phyloP scores from a whole-genome alignment of 352 stramenopile genomes.

The Phytophthora fragariaefolia region DNA sequence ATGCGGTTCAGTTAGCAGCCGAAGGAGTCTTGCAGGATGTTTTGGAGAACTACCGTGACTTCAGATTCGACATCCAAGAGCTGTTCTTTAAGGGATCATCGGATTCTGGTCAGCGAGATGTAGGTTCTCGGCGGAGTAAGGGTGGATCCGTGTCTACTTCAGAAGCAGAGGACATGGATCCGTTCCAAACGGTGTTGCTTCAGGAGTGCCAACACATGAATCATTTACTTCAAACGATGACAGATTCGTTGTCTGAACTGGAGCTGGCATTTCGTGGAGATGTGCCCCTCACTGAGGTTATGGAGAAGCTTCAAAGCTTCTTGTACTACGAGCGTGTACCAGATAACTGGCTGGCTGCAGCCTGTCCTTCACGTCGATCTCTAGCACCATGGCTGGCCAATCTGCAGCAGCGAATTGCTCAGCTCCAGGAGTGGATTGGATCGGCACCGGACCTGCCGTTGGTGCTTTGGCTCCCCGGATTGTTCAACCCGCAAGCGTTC shows the following conservation, averaged over 20 bases:
- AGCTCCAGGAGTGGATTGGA: constrained; percentile 89
- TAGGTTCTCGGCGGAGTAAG: constrained; percentile 27
- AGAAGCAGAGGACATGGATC: constrained; percentile 82
- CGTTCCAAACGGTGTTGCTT: constrained; percentile 91
- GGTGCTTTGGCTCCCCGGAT: constrained; percentile 83
- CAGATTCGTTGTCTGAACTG: constrained; percentile 76
- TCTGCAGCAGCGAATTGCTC: constrained; percentile 83
- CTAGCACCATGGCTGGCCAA: constrained; percentile 88
- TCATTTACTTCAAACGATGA: constrained; percentile 77
- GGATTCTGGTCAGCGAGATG: constrained; percentile 36
- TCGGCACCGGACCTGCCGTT: constrained; percentile 80
- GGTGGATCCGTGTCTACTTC: constrained; percentile 40
- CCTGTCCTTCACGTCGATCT: constrained; percentile 81
- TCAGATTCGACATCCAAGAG: constrained; percentile 85
- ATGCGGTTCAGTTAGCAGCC: constrained; percentile 80
- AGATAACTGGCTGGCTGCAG: constrained; percentile 69
- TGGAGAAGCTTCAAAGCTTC: constrained; percentile 85
- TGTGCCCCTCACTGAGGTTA: constrained; percentile 86
- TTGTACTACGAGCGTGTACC: constrained; percentile 85
- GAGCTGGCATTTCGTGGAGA: constrained; percentile 91
- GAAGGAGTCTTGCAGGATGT: constrained; percentile 92
- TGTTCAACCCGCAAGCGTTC: constrained; percentile 90
- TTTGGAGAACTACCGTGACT: constrained; percentile 89
- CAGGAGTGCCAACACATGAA: constrained; percentile 94
- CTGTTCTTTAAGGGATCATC: constrained; percentile 69